phyloP scores from a whole-genome alignment of 2,329 filamentous ascomycete genomes.

The Calycina marina region DNA sequence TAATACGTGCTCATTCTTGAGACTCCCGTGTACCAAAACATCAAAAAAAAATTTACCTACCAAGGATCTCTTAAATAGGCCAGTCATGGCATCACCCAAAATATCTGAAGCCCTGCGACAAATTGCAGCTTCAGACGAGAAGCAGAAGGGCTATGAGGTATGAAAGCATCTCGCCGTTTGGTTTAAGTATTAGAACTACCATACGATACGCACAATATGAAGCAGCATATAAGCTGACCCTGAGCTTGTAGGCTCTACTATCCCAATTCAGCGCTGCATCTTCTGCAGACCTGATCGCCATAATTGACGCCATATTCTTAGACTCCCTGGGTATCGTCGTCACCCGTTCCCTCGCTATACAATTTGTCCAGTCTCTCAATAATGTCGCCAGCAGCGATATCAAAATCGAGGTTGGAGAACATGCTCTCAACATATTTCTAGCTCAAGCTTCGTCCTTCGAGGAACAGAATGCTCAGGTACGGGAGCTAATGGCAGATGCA shows the following conservation, averaged over 20 bases:
- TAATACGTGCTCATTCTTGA: too few relatives aligned
- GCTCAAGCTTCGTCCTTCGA: constrained; percentile 57
- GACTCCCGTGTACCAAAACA: too few relatives aligned
- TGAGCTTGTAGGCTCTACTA: too few relatives aligned
- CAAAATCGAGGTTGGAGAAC: constrained; percentile 61
- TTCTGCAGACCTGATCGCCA: constrained; percentile 16
- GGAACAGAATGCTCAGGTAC: constrained; percentile 69
- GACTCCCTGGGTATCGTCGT: constrained; percentile 21
- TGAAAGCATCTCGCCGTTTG: too few relatives aligned
- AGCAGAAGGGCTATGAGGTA: constrained; percentile 31
- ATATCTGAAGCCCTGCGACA: constrained; percentile 30
- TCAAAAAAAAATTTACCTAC: too few relatives aligned
- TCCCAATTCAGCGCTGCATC: constrained; percentile 23
- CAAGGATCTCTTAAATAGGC: too few relatives aligned
- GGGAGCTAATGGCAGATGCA: constrained; percentile 68
- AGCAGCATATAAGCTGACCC: too few relatives aligned
- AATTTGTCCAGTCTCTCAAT: constrained; percentile 50
- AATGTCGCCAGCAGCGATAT: constrained; percentile 45
- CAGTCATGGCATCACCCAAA: constrained; percentile 23
- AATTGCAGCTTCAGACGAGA: constrained; percentile 27
- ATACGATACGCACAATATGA: too few relatives aligned
- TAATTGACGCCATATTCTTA: constrained; percentile 22
- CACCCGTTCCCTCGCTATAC: constrained; percentile 20
- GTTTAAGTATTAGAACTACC: too few relatives aligned
- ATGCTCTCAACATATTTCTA: constrained; percentile 52